Evolutionary conservation across 805 yeast species (phyloP), one percentile per base, ranked within the genome.

Genomic region (Brettanomyces nanus): DNA sequence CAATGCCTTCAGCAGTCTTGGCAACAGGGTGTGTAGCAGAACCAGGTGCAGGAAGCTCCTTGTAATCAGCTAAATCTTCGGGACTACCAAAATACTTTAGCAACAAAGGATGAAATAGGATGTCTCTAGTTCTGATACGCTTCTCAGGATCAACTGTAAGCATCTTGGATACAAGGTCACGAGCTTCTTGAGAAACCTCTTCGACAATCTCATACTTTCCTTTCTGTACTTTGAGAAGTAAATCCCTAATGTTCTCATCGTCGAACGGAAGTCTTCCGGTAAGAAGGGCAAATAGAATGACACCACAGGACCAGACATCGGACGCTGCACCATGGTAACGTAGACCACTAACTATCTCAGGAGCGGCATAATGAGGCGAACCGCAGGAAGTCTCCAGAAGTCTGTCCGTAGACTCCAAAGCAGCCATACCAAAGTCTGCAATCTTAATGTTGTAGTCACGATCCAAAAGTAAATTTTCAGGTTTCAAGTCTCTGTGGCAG

Each of bases 381-480:
- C 98, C 98, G 62, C 98, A 92, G 15, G 94, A 80, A 4, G 98
- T 92, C 58, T 90, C 97, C 41, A 92, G 67, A 53, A 90, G 63
- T 49, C 82, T 77, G 47, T 80, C 90, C 38, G 73, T 74, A n/a
- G 65, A 56, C 58, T 92, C 97, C 33, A 92, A 65, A 5, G 98
- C 97, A 14, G 98, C 98, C 98, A 92, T 92, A 25, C 98, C 98
- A 58, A 92, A 92, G 62, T 92, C 98, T 7, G 98, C 98, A 47
- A 92, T 86, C 59, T 92, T 92, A 58, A 92, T 89, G 59, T 86
- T 87, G 45, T 80, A 75, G 56, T 85, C 73, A 54, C 80, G 79
- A 63, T 89, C 97, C 31, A 89, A 66, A 36, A 83, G 58, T 19
- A 83, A 69, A 48, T 83, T 83, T 54, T 83, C 92, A 2, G 92